These are phyloP conservation scores for Cyclotella cryptica DNA, from an alignment of 108 stramenopile genomes.

Conservation along the genomic window DNA sequence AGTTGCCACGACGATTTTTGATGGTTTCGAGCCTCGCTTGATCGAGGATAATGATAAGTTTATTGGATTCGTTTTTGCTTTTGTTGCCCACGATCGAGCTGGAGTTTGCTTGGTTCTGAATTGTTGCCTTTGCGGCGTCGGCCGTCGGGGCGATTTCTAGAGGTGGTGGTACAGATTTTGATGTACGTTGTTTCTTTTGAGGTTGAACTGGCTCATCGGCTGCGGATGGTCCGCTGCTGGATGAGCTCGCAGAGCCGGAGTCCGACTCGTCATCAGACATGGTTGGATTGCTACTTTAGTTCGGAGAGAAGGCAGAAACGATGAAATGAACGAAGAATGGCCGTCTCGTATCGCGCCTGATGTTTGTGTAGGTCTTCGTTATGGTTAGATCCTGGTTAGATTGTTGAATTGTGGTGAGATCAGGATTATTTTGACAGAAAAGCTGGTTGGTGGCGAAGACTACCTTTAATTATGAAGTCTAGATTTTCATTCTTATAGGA, in stretches of 20 bases:
- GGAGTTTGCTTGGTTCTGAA: slow-evolving; percentile 37
- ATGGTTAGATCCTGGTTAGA: no score
- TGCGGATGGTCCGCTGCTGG: slow-evolving; percentile 3
- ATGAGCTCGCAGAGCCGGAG: slow-evolving; percentile 20
- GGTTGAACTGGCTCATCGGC: slow-evolving; percentile 20
- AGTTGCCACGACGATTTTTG: slow-evolving; percentile 94
- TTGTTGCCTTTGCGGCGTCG: slow-evolving; percentile 38
- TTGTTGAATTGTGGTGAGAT: no score
- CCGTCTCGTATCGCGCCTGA: background rate
- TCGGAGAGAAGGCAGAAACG: background rate
- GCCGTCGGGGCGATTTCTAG: slow-evolving; percentile 66
- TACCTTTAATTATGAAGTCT: no score
- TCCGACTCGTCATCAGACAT: slow-evolving; percentile 51
- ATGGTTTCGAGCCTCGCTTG: slow-evolving; percentile 97
- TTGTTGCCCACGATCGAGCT: slow-evolving; percentile 32
- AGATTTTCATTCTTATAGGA: no score
- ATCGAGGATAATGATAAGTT: slow-evolving; percentile 86
- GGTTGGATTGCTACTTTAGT: background rate
- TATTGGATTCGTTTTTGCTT: slow-evolving; percentile 30
- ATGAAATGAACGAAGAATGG: background rate
- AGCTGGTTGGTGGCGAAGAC: no score
- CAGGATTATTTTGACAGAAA: no score
- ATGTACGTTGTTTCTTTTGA: slow-evolving; percentile 57
- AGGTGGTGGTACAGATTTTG: slow-evolving; percentile 39
- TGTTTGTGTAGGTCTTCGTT: no score